Conservation (phyloP, 2,329 filamentous ascomycete species). For the Chrysosporium keratinophilum region DNA sequence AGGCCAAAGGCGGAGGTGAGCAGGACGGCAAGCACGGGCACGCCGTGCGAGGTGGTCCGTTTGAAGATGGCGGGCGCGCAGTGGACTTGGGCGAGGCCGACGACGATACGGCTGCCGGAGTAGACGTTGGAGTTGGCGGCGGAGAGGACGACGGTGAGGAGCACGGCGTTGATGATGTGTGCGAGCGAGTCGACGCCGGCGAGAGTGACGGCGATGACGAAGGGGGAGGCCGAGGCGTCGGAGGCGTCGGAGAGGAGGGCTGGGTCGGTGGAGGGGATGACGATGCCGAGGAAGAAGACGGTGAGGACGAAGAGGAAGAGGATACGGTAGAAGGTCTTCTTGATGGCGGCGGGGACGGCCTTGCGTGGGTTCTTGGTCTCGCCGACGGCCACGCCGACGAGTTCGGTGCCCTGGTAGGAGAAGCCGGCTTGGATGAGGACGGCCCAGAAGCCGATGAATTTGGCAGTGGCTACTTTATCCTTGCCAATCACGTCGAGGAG, state of each 20-base stretch:
- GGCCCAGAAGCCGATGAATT: conserved; percentile 53
- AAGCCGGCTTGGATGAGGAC: conserved; percentile 39
- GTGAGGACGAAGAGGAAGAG: conserved; percentile 45
- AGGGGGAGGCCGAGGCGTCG: conserved; percentile 30
- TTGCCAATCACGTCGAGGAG: conserved; percentile 46
- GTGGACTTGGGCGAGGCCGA: conserved; percentile 48
- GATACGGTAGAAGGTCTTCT: conserved; percentile 66
- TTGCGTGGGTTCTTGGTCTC: conserved; percentile 63
- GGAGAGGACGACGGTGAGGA: conserved; percentile 37
- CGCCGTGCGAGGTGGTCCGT: conserved; percentile 34
- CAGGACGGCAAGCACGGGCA: conserved; percentile 37
- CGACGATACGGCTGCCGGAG: conserved; percentile 54
- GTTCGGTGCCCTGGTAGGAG: conserved; percentile 52
- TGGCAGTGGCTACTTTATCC: conserved; percentile 39
- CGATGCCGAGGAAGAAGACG: conserved; percentile 57
- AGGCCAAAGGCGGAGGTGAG: conserved; percentile 46
- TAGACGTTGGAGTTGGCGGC: conserved; percentile 36
- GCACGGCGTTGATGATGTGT: conserved; percentile 33
- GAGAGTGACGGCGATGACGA: conserved; percentile 35
- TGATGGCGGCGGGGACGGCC: conserved; percentile 61
- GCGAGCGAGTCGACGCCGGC: conserved; percentile 33
- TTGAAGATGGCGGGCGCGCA: conserved; percentile 37
- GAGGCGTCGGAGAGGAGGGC: conserved; percentile 36
- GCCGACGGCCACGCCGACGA: conserved; percentile 67
- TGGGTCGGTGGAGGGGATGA: conserved; percentile 54